Conservation (phyloP, 1,284 basidiomycete genomes). For the Trichosporon inkin region DNA sequence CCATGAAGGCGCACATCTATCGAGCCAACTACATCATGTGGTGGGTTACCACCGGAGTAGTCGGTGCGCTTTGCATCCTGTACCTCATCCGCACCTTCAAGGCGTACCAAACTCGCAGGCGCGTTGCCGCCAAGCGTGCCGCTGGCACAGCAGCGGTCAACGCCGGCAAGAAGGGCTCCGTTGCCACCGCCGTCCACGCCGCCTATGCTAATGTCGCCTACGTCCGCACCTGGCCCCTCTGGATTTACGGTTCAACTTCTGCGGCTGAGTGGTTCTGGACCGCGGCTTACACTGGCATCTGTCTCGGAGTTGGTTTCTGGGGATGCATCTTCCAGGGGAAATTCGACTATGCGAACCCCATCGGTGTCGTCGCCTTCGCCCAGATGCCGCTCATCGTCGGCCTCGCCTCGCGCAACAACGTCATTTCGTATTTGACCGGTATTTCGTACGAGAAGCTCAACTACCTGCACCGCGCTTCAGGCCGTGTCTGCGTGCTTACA, state of each 20-base stretch:
- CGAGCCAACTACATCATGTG: conserved; percentile 11
- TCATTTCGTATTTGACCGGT: conserved; percentile 61
- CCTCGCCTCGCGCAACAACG: conserved; percentile 63
- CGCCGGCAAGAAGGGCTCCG: neutral
- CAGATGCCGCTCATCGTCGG: conserved; percentile 63
- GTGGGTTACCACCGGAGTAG: conserved; percentile 18
- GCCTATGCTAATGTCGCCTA: conserved; percentile 15
- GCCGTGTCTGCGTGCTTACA: conserved; percentile 32
- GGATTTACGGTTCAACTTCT: conserved; percentile 15
- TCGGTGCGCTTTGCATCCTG: conserved; percentile 6
- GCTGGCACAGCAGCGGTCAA: neutral
- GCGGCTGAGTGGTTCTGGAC: conserved; percentile 21
- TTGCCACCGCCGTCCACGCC: neutral
- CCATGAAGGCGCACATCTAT: conserved; percentile 6
- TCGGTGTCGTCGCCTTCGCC: conserved; percentile 35
- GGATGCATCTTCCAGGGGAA: conserved; percentile 10
- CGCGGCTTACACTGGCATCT: conserved; percentile 16
- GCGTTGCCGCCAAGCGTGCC: conserved; percentile 3
- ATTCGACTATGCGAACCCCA: conserved; percentile 22
- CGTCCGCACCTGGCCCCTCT: conserved; percentile 18
- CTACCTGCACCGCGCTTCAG: conserved; percentile 41
- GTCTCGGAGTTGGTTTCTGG: conserved; percentile 17
- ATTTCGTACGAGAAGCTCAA: conserved; percentile 58
- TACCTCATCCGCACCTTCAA: conserved; percentile 8
- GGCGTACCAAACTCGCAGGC: conserved; percentile 14